Evolutionary conservation across 2,329 filamentous ascomycete genomes (phyloP), one percentile per base, ranked within the genome.

Genomic region (Dactylellina drechsleri): DNA sequence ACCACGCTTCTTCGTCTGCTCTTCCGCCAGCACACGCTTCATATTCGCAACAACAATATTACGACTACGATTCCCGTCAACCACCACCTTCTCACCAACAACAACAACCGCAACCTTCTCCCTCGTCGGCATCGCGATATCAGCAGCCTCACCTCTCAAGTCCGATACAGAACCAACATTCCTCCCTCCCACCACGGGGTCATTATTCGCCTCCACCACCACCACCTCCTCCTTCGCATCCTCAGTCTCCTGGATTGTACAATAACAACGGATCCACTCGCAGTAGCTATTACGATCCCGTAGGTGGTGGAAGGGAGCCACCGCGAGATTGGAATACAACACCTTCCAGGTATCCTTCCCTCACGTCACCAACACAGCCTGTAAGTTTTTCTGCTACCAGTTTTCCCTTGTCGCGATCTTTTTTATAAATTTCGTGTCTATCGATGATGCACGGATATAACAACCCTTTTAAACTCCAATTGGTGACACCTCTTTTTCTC

Each of bases 241-340:
- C 78, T 47, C 43, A 47, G 47, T 79, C 82, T 62, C 79, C 82
- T 36, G 79, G 82, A 57, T 82, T 80, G 65, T 81, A 78, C 72
- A 80, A 76, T 79, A 81, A 76, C 79, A 81, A 76, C 80, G 79
- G 40, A 80, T 28, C 62, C 15, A 60, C 72, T 59, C 72, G 72
- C 65, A 59, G 52, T n/a, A 70, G 59, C 45, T 76, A 76, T 47
- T 76, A 76, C 72, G 72, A 76, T 66, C 64, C 72, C 47, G 72
- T 76, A 41, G 71, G 56, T 26, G 57, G 65, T 53, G 64, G 71
- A 54, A 76, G 72, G 65, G 66, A 76, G 54, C 43, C 65, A 43
- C 66, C 65, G 15, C 72, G 65, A 60, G 66, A 76, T 31, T 65
- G 66, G 65, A 66, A 60, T n/a, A 65, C 59, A 68, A 58, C 65